Conservation (phyloP, 2,329 filamentous ascomycete genomes). For the Pseudohalonectria lignicola region DNA sequence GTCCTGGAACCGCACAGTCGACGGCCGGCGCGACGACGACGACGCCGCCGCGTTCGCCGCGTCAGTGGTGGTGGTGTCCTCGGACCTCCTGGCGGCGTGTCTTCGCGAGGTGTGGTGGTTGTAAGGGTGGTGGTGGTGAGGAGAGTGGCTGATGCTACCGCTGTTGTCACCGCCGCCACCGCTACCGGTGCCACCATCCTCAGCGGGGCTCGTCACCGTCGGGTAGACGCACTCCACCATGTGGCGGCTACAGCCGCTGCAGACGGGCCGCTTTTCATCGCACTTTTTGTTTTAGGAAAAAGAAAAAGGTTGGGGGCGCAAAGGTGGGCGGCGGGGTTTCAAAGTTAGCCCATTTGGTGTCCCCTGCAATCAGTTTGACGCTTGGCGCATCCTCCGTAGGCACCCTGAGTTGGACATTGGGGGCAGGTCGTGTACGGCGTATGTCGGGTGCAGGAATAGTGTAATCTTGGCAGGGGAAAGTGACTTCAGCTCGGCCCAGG, state of each 20-base stretch:
- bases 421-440: too few relatives aligned
- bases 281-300: too few relatives aligned
- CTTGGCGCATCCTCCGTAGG: background rate
- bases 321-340: background rate
- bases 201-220: background rate
- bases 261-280: constrained; percentile 12
- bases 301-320: too few relatives aligned
- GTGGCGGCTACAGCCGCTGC: constrained; percentile 13
- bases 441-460: too few relatives aligned
- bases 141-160: background rate
- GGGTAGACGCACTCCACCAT: constrained; percentile 12
- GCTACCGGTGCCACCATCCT: background rate
- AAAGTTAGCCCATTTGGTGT: background rate
- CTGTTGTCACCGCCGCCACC: background rate
- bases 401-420: too few relatives aligned
- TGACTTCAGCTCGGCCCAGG: too few relatives aligned
- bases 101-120: background rate
- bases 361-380: background rate
- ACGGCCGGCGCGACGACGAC: too few relatives aligned
- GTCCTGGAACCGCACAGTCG: too few relatives aligned
- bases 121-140: background rate
- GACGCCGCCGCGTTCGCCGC: background rate
- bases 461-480: too few relatives aligned
- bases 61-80: background rate
- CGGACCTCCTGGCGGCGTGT: background rate